A percentile compares a stretch with the other conserved stretches of the same genome.
Evolutionary conservation across 2,329 filamentous ascomycete genomes (phyloP).

Genomic region (Trichoderma oligosporum): DNA sequence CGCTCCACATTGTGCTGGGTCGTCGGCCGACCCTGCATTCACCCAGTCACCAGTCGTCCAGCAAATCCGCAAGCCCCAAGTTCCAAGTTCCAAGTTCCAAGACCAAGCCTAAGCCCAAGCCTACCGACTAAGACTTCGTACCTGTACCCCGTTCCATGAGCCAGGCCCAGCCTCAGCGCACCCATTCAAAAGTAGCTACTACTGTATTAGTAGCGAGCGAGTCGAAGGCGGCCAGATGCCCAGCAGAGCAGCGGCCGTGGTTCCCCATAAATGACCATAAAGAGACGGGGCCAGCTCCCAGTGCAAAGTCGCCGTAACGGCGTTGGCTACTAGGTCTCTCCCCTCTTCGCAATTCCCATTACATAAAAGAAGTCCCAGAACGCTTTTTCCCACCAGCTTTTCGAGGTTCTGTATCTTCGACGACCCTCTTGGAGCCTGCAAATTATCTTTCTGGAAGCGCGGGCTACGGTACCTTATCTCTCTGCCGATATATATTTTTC

Average conservation of each 20-base stretch:
- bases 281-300: constrained; percentile 14
- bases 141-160: too few species aligned
- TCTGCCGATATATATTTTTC: constrained; percentile 15
- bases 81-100: neutral
- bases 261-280: constrained; percentile 11
- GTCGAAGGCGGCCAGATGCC: neutral
- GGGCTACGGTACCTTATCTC: constrained; percentile 28
- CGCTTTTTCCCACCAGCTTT: constrained; percentile 29
- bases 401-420: constrained; percentile 28
- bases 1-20: constrained; percentile 14
- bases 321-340: constrained; percentile 18
- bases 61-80: neutral
- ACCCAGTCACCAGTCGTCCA: constrained; percentile 8
- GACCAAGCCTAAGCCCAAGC: neutral
- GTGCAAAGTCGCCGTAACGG: constrained; percentile 3
- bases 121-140: neutral
- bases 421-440: constrained; percentile 19
- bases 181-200: constrained; percentile 6
- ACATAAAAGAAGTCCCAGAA: constrained; percentile 38
- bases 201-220: too few species aligned
- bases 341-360: constrained; percentile 36
- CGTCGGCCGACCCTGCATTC: constrained; percentile 13
- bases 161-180: constrained; percentile 12
- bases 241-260: neutral
- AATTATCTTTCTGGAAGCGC: constrained; percentile 20